phyloP scores from a whole-genome alignment of 2,329 filamentous ascomycete species.

The Acarospora socialis region DNA sequence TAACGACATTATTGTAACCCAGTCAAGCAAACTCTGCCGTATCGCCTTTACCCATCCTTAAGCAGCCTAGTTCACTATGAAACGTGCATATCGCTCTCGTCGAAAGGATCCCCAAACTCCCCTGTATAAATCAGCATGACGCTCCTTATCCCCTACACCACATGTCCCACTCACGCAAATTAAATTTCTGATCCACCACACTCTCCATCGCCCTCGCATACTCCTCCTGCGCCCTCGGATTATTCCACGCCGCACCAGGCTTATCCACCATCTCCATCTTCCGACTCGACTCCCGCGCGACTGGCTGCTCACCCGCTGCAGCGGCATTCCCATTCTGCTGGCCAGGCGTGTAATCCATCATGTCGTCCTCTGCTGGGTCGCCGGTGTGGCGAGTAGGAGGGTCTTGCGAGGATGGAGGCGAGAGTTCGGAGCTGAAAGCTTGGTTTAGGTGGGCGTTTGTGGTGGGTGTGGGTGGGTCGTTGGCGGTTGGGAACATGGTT shows the following conservation, averaged over 20 bases:
- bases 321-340: neutral
- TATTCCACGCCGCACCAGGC: conserved; percentile 40
- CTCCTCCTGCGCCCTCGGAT: conserved; percentile 43
- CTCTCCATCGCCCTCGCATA: conserved; percentile 34
- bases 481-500: conserved; percentile 28
- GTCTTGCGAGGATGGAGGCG: conserved; percentile 40
- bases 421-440: conserved; percentile 32
- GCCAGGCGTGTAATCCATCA: conserved; percentile 1
- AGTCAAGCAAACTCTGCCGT: too few relatives aligned
- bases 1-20: too few relatives aligned
- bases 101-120: conserved; percentile 33
- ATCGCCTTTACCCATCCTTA: too few relatives aligned
- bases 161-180: conserved; percentile 25
- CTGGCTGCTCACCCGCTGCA: neutral
- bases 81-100: conserved; percentile 25
- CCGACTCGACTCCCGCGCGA: neutral
- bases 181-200: conserved; percentile 39
- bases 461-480: conserved; percentile 30
- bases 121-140: conserved; percentile 17
- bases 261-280: conserved; percentile 15
- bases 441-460: conserved; percentile 15
- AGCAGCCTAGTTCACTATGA: too few relatives aligned
- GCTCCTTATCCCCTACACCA: too few relatives aligned
- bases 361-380: conserved; percentile 12
- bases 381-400: conserved; percentile 10